A percentile compares a stretch with the other conserved stretches of the same genome.
Evolutionary conservation across 352 stramenopile genomes (phyloP).

Genomic region (Globisporangium solare): DNA sequence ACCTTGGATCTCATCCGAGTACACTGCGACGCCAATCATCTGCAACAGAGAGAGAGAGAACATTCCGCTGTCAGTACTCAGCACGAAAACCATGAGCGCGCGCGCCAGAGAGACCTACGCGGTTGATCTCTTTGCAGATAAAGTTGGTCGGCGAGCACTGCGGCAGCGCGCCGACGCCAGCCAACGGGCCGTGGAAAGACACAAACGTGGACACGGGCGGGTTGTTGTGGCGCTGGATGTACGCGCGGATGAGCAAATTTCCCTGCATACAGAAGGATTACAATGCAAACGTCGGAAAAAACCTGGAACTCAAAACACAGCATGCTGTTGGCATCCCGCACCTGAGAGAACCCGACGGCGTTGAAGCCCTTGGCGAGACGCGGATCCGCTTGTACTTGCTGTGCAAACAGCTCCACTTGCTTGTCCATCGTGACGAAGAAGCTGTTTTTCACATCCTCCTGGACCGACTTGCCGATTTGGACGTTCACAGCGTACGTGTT

Average conservation of each 20-base stretch:
- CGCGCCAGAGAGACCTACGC: constrained; percentile 20
- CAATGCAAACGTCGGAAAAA: neutral
- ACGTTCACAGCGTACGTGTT: constrained; percentile 85
- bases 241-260: constrained; percentile 92
- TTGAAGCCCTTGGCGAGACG: constrained; percentile 90
- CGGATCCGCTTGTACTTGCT: constrained; percentile 73
- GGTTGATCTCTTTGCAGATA: constrained; percentile 83
- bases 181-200: constrained; percentile 90
- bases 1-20: constrained; percentile 85
- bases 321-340: constrained; percentile 7
- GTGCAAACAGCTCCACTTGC: constrained; percentile 87
- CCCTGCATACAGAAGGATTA: constrained; percentile 29
- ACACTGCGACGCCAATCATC: constrained; percentile 83
- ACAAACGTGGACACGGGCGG: constrained; percentile 90
- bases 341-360: constrained; percentile 90
- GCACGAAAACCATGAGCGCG: constrained; percentile 1
- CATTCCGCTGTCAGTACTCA: neutral
- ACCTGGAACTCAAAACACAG: no score
- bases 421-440: constrained; percentile 93
- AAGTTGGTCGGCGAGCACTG: constrained; percentile 82
- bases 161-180: constrained; percentile 86
- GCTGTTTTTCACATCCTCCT: constrained; percentile 90
- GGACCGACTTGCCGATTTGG: constrained; percentile 78
- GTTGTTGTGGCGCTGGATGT: constrained; percentile 92
- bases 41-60: constrained; percentile 21